Percentiles rank a stretch among this genome's conserved stretches.
Conservation (phyloP, 345 rosid genomes). For the Psidium friedrichsthalianum region DNA sequence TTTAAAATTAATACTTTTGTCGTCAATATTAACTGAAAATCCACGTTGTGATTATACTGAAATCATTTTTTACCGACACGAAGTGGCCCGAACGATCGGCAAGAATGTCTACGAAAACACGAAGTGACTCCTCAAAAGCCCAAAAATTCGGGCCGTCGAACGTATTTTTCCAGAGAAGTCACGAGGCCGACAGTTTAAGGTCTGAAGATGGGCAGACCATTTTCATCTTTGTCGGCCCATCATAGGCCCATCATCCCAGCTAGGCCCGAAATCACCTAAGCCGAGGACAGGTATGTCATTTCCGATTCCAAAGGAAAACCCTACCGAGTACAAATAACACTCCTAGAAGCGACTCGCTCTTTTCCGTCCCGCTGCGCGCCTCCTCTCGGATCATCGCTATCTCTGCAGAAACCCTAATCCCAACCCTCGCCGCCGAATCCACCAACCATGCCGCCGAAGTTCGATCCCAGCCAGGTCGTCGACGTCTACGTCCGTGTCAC, state of each 20-base stretch:
- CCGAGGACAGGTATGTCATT: background rate
- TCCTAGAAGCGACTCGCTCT: fast-evolving
- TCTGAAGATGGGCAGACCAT: background rate
- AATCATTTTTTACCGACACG: background rate
- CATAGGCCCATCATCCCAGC: background rate
- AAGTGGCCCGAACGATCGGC: no score
- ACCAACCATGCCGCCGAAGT: slow-evolving; percentile 23
- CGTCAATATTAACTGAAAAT: background rate
- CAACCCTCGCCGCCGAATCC: background rate
- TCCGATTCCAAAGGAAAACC: background rate
- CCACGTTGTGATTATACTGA: background rate
- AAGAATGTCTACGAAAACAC: background rate
- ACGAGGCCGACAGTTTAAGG: background rate
- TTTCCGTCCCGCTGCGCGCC: background rate
- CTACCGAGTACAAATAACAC: background rate
- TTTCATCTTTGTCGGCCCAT: background rate
- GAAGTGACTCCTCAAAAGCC: background rate
- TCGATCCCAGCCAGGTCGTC: slow-evolving; percentile 13
- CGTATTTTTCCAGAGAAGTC: background rate
- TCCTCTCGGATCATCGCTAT: background rate
- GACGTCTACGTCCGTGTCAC: slow-evolving; percentile 16
- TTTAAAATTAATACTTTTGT: background rate
- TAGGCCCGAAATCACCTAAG: background rate
- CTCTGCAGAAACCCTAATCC: background rate
- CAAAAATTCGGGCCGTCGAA: background rate